Conservation (phyloP, 257 asterid genomes). For the Apocynum venetum region DNA sequence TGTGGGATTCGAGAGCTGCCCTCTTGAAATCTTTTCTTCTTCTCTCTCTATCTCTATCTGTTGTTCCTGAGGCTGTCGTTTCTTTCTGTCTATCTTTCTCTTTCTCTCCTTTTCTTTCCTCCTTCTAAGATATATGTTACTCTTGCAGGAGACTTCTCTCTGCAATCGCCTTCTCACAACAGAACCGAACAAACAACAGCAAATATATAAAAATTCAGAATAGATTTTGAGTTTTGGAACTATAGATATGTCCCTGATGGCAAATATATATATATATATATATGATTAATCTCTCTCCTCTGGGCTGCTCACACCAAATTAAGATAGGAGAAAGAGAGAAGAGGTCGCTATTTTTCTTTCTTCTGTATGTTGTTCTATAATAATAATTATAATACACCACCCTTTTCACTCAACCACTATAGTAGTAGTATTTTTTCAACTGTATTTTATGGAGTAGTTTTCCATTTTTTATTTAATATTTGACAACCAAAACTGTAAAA, state of each 20-base stretch:
- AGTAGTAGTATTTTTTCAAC: not conserved
- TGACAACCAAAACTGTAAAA: slow-evolving; percentile 30
- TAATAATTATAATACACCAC: slow-evolving; percentile 16
- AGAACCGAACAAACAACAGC: slow-evolving; percentile 34
- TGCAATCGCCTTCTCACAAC: slow-evolving; percentile 71
- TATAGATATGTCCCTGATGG: not conserved
- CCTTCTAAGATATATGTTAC: not conserved
- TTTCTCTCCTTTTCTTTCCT: slow-evolving; percentile 21
- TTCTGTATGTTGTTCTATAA: not conserved
- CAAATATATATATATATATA: slow-evolving; percentile 18
- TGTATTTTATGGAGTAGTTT: slow-evolving; percentile 4
- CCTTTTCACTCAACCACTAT: slow-evolving; percentile 28
- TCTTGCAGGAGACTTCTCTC: slow-evolving; percentile 54
- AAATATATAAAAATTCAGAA: slow-evolving; percentile 19
- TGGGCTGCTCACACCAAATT: slow-evolving; percentile 20
- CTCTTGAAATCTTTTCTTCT: not conserved
- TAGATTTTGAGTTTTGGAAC: slow-evolving; percentile 14
- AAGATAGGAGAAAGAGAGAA: slow-evolving; percentile 33
- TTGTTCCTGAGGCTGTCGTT: slow-evolving; percentile 50
- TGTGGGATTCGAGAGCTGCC: slow-evolving; percentile 41
- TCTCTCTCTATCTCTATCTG: slow-evolving; percentile 30
- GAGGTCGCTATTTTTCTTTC: slow-evolving; percentile 49
- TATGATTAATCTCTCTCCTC: slow-evolving; percentile 25
- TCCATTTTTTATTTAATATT: slow-evolving; percentile 4
- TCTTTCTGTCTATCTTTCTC: slow-evolving; percentile 35